Base-by-base conservation (phyloP, 23 red algal genomes). In the Gracilaria gracilis region DNA sequence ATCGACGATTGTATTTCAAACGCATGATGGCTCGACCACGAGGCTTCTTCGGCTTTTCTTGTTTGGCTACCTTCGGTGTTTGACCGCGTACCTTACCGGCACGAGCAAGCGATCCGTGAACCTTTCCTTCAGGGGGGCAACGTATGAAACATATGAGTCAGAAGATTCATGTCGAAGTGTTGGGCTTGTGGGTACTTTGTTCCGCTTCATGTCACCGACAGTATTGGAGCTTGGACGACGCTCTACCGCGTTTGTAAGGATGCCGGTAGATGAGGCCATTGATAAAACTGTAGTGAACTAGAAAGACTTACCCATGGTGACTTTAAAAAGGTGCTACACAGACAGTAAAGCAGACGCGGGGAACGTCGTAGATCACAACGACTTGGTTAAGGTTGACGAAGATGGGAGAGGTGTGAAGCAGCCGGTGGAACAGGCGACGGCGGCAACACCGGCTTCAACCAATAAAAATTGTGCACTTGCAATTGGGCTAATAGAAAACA, bases 31-130 rank as follows among this genome's bases (percentile, higher is more conserved):
- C 97, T 37, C 97, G 91, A 50, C 97, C 97, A 33, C 85, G 81
- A 28, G 97, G 97, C 82, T 91, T 92, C 70, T 99, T 99, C 11
- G 84, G 61, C 75, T 99, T 99, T 67, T 99, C 97, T 87, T 96
- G 94, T 77, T 83, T 82, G 24, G 85, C 94, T 36, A 99, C 97
- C 55, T 99, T 99, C 23, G 93, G 97, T 29, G 97, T 99, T 73
- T 99, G 97, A 44, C 87, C 97, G 47, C 94, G 85, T 31, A 99
- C 97, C 85, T 99, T 99, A 53, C 97, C 97, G 53, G 97, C 97
- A 86, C 97, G 97, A 24, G 97, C 91, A 58, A 99, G 86, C 7
- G 97, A 99, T 66, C 97, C 97, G 91, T 99, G 97, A 89, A 99
- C 97, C 97, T 99, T 99, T 66, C 97, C 97, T 95, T 46, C 31